phyloP scores from a whole-genome alignment of 225 moss, liverwort and hornwort species.

The Marchantia paleacea region DNA sequence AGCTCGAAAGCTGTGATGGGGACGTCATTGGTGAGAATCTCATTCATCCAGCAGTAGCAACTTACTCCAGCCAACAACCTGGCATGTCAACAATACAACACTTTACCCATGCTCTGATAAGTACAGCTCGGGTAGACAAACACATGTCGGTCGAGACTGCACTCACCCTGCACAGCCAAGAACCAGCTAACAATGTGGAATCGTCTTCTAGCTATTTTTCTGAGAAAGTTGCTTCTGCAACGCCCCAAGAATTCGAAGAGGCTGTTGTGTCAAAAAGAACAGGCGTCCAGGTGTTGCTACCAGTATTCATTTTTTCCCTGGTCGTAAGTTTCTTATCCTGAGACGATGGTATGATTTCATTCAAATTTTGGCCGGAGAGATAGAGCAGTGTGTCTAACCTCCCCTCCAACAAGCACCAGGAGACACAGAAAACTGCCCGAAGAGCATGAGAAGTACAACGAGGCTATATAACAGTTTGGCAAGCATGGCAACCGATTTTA shows the following conservation, averaged over 20 bases:
- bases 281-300: constrained; percentile 14
- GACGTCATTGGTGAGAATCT: constrained; percentile 36
- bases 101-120: neutral
- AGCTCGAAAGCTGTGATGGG: constrained; percentile 35
- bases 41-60: constrained; percentile 19
- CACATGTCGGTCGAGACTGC: constrained; percentile 5
- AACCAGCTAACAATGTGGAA: neutral
- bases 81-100: neutral
- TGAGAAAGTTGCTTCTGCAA: constrained; percentile 3
- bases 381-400: too few relatives aligned
- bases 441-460: too few relatives aligned
- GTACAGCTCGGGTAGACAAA: neutral
- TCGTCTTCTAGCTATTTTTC: neutral
- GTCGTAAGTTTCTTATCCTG: constrained; percentile 25
- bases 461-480: too few relatives aligned
- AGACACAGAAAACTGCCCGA: too few relatives aligned
- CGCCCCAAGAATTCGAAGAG: neutral
- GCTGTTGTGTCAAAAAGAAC: constrained; percentile 1
- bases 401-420: too few relatives aligned
- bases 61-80: constrained; percentile 8
- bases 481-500: too few relatives aligned
- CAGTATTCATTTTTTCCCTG: constrained; percentile 27
- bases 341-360: neutral
- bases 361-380: too few relatives aligned
- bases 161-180: neutral